Conservation (phyloP, 2,329 filamentous ascomycete genomes). For the Phaeosphaeria sp. region DNA sequence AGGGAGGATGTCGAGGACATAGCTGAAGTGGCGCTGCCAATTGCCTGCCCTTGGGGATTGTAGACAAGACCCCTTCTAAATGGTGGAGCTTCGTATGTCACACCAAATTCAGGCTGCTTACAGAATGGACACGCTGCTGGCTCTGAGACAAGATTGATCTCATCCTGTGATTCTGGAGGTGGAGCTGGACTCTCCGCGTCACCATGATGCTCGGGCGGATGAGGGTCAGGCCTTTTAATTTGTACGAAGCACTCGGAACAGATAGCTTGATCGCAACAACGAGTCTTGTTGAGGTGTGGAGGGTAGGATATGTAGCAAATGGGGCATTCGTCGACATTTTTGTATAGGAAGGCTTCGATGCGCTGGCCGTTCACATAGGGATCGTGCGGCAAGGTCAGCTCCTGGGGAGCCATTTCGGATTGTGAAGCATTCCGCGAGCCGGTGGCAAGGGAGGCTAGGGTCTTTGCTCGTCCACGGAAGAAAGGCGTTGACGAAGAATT, state of each 20-base stretch:
- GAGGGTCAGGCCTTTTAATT: conserved; percentile 92
- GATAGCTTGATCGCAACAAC: conserved; percentile 94
- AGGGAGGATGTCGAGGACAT: conserved; percentile 89
- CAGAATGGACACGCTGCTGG: conserved; percentile 94
- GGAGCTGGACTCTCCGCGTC: conserved; percentile 50
- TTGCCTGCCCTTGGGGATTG: conserved; percentile 60
- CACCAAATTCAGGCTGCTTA: conserved; percentile 90
- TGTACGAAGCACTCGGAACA: conserved; percentile 99
- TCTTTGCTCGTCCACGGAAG: conserved; percentile 88
- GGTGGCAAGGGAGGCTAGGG: conserved; percentile 80
- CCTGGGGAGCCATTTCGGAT: conserved; percentile 75
- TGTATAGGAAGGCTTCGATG: conserved; percentile 92
- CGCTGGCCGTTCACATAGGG: conserved; percentile 94
- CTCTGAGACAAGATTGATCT: conserved; percentile 80
- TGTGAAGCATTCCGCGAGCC: conserved; percentile 76
- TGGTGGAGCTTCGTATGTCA: conserved; percentile 89
- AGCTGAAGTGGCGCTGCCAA: conserved; percentile 67
- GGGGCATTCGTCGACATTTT: conserved; percentile 86
- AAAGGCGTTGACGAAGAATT: conserved; percentile 55
- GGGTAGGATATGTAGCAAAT: conserved; percentile 98
- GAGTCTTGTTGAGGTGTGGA: conserved; percentile 89
- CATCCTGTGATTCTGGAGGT: conserved; percentile 55
- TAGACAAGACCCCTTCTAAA: conserved; percentile 86
- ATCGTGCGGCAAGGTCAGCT: conserved; percentile 80
- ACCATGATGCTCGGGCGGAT: conserved; percentile 78